A percentile compares a stretch with the other conserved stretches of the same genome.
These are phyloP conservation scores for Vigna radiata DNA, from an alignment of 306 rosid species.

Conservation along the genomic window DNA sequence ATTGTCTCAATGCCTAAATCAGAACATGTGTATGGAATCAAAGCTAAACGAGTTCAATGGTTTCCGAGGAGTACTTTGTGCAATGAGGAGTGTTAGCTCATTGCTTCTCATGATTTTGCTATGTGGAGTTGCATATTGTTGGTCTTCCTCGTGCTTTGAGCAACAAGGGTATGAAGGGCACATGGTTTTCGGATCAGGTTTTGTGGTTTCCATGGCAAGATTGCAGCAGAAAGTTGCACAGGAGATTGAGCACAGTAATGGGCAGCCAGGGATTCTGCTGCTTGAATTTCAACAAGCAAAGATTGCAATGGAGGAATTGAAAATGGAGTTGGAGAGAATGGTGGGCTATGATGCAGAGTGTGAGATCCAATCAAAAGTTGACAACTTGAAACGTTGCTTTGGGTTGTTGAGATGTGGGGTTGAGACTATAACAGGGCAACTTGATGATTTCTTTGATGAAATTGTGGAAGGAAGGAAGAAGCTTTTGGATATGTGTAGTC, in stretches of 20 bases:
- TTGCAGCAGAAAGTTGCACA: constrained; percentile 59
- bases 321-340: constrained; percentile 55
- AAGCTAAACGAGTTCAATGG: constrained; percentile 70
- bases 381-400: constrained; percentile 58
- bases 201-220: constrained; percentile 55
- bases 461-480: constrained; percentile 77
- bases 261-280: constrained; percentile 63
- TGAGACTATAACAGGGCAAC: constrained; percentile 64
- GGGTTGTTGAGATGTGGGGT: constrained; percentile 69
- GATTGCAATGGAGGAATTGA: constrained; percentile 59
- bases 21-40: constrained; percentile 48
- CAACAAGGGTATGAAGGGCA: constrained; percentile 45
- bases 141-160: constrained; percentile 58
- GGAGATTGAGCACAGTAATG: constrained; percentile 53
- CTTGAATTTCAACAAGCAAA: constrained; percentile 62
- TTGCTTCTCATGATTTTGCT: constrained; percentile 66
- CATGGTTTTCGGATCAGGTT: constrained; percentile 50
- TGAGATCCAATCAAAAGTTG: constrained; percentile 47
- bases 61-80: constrained; percentile 69
- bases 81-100: constrained; percentile 66
- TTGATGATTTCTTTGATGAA: constrained; percentile 82
- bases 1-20: constrained; percentile 49
- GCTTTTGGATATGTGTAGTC: constrained; percentile 72
- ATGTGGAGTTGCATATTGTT: constrained; percentile 59
- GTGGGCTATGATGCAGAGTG: constrained; percentile 39